A percentile compares a stretch with the other conserved stretches of the same genome.
phyloP scores from a whole-genome alignment of 768 basidiomycete genomes.

The Pholiota molesta region DNA sequence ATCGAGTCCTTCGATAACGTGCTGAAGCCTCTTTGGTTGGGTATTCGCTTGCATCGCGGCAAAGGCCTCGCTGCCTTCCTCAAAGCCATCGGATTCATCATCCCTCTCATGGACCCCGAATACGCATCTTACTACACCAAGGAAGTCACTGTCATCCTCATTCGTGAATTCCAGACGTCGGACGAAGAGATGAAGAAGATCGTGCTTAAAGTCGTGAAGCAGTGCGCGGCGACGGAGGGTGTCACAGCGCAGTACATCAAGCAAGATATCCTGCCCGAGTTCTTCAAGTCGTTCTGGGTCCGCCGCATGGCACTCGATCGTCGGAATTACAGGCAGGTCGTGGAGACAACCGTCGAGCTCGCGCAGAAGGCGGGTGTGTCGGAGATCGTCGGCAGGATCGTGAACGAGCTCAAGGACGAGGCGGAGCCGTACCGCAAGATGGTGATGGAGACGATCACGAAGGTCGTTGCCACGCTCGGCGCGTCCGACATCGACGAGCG shows the following conservation, averaged over 20 bases:
- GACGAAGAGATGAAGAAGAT: constrained; percentile 99
- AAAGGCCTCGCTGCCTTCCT: constrained; percentile 95
- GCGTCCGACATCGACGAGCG: constrained; percentile 98
- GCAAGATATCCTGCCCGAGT: constrained; percentile 97
- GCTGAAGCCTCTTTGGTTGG: constrained; percentile 91
- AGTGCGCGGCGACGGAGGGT: constrained; percentile 98
- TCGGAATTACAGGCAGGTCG: constrained; percentile 95
- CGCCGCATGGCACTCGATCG: constrained; percentile 97
- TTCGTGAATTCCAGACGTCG: constrained; percentile 98
- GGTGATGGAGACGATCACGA: constrained; percentile 99
- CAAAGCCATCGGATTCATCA: constrained; percentile 99
- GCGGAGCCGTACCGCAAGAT: constrained; percentile 95
- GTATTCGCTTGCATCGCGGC: constrained; percentile 93
- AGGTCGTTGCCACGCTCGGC: constrained; percentile 90
- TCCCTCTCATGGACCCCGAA: constrained; percentile 99
- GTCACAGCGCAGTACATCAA: constrained; percentile 96
- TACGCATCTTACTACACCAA: constrained; percentile 99
- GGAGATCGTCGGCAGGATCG: constrained; percentile 89
- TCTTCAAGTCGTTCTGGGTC: constrained; percentile 99
- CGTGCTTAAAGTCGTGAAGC: constrained; percentile 97
- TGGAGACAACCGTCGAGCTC: constrained; percentile 98
- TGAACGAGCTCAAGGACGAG: constrained; percentile 91
- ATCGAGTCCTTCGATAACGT: constrained; percentile 99
- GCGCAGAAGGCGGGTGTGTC: constrained; percentile 97
- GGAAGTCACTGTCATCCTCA: constrained; percentile 95